Evolutionary conservation across 148 eudicot genomes (phyloP), one percentile per base, ranked within the genome.

Genomic region (Dianthus caryophyllus): DNA sequence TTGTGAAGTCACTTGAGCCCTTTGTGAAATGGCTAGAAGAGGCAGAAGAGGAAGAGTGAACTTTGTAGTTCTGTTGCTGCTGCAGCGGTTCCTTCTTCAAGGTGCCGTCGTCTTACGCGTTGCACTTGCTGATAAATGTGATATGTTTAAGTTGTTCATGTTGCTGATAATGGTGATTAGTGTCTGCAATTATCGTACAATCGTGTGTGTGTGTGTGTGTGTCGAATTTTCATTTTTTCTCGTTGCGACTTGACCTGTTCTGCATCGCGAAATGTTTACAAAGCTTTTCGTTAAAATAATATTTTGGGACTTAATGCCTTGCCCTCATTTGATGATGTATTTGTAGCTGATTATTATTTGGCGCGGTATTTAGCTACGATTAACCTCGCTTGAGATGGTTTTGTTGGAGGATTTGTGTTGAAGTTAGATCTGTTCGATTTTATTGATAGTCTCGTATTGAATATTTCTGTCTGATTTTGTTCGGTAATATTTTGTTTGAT

Each of bases 21-120:
- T 93, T 93, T 74, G 96, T 90, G 63, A 93, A 83, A 75, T 93
- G 98, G 98, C 84, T 89, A 56, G 98, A 89, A 70, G 98, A 93
- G 84, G 98, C 98, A 8, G 96, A 89, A 75, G 98, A 93, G 71
- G 98, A 93, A 80, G 96, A 93, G 17, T 85, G 72, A 83, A 44
- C 38, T 31, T 53, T 44, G 65, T 58, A 44, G 24, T 49, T 60
- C 20, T n/a, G n/a, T n/a, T n/a, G n/a, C n/a, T n/a, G 27, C 22
- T 27, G 55, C 54, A 36, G 61, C 30, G 16, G 60, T 65, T 59
- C 46, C 55, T 66, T 48, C 58, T 69, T 69, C 60, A 55, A 70
- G 60, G 60, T 50, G 4, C 41, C 67, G 24, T 55, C 52, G 20
- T 47, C 47, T 29, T 12, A 65, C 14, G 20, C 67, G 65, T 30